Conservation (phyloP, 345 rosid species). For the Psidium friedrichsthalianum region DNA sequence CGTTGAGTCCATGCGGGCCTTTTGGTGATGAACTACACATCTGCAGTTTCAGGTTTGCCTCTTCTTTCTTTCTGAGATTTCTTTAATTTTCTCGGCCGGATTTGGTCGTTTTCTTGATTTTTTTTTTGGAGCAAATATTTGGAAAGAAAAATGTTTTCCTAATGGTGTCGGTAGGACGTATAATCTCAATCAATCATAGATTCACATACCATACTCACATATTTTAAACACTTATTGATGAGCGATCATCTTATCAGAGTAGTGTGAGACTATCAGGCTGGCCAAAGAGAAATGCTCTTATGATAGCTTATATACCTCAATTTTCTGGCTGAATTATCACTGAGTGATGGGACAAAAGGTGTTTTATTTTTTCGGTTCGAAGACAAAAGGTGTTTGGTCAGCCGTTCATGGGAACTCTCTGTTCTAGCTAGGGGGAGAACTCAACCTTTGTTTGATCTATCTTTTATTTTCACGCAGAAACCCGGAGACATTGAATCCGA, state of each 20-base stretch:
- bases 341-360: background rate
- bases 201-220: too few species aligned
- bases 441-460: background rate
- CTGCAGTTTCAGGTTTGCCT: constrained; percentile 67
- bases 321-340: too few species aligned
- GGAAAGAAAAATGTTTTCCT: too few species aligned
- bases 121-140: background rate
- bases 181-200: too few species aligned
- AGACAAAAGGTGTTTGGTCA: background rate
- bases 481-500: constrained; percentile 49
- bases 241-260: too few species aligned
- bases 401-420: background rate
- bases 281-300: too few species aligned
- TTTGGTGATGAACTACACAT: constrained; percentile 75
- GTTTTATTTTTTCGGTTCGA: too few species aligned
- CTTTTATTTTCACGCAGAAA: constrained; percentile 18
- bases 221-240: too few species aligned
- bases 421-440: background rate
- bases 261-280: too few species aligned
- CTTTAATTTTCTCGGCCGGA: background rate
- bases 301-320: background rate
- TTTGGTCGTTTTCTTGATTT: background rate
- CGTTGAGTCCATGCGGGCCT: constrained; percentile 32
- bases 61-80: background rate
- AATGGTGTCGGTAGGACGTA: too few species aligned